Evolutionary conservation across 257 asterid species (phyloP).

Genomic region (Solanum chmielewskii): DNA sequence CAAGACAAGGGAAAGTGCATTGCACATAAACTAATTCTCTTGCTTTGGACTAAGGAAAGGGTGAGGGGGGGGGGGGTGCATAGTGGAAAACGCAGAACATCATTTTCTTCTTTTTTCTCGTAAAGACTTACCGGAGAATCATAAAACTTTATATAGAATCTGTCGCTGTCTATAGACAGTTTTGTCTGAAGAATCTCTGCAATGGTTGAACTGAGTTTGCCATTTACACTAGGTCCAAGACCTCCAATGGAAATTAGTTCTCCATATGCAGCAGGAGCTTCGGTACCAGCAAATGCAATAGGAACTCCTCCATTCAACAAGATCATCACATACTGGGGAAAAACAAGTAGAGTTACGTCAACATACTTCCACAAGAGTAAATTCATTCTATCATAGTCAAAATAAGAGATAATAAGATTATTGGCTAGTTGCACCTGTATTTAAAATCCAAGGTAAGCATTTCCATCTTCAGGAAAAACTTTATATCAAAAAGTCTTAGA

Average conservation of each 20-base stretch:
- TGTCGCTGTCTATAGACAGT: slow-evolving; percentile 49
- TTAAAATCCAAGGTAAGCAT: background rate
- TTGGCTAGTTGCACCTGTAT: background rate
- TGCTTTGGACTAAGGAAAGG: background rate
- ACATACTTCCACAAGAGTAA: background rate
- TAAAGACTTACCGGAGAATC: slow-evolving; percentile 57
- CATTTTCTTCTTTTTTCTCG: background rate
- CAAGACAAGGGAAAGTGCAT: background rate
- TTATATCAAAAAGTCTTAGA: background rate
- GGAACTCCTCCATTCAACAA: slow-evolving; percentile 82
- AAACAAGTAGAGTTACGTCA: background rate
- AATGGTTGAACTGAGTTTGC: slow-evolving; percentile 72
- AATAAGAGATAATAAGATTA: background rate
- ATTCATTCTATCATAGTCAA: background rate
- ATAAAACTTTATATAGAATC: slow-evolving; percentile 78
- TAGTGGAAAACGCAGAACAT: background rate
- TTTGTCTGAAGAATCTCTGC: slow-evolving; percentile 85
- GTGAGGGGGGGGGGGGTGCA: background rate
- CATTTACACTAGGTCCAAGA: slow-evolving; percentile 55
- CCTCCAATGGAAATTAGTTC: slow-evolving; percentile 89
- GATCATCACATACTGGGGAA: slow-evolving; percentile 74
- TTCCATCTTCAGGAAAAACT: background rate
- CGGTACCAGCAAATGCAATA: slow-evolving; percentile 69
- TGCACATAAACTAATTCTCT: background rate
- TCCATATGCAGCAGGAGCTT: slow-evolving; percentile 93